Conservation (phyloP, 148 eudicot genomes). For the Rhododendron ovatum region DNA sequence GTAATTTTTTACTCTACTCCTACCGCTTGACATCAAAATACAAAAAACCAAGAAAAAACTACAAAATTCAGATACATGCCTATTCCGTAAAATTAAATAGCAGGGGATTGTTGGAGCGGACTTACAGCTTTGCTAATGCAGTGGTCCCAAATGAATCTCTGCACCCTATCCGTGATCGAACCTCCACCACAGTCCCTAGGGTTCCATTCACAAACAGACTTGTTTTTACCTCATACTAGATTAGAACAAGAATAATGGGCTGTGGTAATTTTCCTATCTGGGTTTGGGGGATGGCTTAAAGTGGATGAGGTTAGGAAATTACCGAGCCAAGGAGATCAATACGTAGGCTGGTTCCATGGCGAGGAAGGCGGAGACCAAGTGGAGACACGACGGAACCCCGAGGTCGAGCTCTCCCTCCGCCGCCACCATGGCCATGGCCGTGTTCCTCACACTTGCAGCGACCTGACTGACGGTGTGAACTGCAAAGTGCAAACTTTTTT, state of each 20-base stretch:
- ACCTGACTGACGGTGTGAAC: too few relatives aligned
- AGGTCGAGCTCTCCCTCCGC: conserved; percentile 19
- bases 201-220: neutral
- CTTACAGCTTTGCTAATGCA: conserved; percentile 60
- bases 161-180: conserved; percentile 56
- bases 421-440: conserved; percentile 17
- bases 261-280: neutral
- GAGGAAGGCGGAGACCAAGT: conserved; percentile 63
- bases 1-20: neutral
- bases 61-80: too few relatives aligned
- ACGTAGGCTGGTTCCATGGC: conserved; percentile 76
- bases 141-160: conserved; percentile 64
- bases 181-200: conserved; percentile 69
- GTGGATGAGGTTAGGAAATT: neutral
- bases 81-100: neutral
- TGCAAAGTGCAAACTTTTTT: too few relatives aligned
- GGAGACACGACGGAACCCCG: conserved; percentile 18
- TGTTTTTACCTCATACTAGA: too few relatives aligned
- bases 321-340: conserved; percentile 63
- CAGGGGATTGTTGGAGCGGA: neutral
- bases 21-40: too few relatives aligned
- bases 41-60: too few relatives aligned
- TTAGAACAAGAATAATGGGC: neutral
- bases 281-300: neutral
- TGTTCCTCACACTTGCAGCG: neutral